These are phyloP conservation scores for Penicillium angulare DNA, from an alignment of 495 filamentous ascomycete species.

Conservation along the genomic window DNA sequence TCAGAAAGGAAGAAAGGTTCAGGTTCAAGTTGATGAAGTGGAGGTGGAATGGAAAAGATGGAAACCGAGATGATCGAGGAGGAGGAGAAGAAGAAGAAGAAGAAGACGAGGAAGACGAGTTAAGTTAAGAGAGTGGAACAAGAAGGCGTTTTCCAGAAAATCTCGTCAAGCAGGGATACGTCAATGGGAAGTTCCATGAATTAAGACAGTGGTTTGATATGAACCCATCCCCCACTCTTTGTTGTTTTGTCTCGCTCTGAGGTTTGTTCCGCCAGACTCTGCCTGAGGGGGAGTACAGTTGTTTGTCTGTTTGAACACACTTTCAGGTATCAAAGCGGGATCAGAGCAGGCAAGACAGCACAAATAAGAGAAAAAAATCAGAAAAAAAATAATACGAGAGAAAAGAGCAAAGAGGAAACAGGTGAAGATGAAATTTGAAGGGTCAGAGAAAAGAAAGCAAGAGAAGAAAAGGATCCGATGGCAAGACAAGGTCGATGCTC, in stretches of 20 bases:
- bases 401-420: no score
- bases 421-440: no score
- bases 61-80: slow-evolving; percentile 19
- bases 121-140: slow-evolving; percentile 13
- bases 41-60: not conserved
- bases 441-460: no score
- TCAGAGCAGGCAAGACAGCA: no score
- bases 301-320: slow-evolving; percentile 4
- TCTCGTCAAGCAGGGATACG: not conserved
- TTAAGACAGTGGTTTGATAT: slow-evolving; percentile 22
- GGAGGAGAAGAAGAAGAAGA: slow-evolving; percentile 8
- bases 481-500: not conserved
- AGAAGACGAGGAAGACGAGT: not conserved
- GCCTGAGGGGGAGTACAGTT: slow-evolving; percentile 11
- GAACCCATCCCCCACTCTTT: slow-evolving; percentile 3
- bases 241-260: slow-evolving; percentile 6
- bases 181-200: slow-evolving; percentile 8
- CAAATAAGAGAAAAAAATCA: no score
- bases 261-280: slow-evolving; percentile 3
- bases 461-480: not conserved
- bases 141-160: slow-evolving; percentile 24
- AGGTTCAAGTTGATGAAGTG: not conserved
- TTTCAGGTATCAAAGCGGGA: no score
- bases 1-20: not conserved
- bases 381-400: no score